A percentile compares a stretch with the other conserved stretches of the same genome.
Conservation (phyloP, 2,329 filamentous ascomycete genomes). For the Paramyrothecium roridum region DNA sequence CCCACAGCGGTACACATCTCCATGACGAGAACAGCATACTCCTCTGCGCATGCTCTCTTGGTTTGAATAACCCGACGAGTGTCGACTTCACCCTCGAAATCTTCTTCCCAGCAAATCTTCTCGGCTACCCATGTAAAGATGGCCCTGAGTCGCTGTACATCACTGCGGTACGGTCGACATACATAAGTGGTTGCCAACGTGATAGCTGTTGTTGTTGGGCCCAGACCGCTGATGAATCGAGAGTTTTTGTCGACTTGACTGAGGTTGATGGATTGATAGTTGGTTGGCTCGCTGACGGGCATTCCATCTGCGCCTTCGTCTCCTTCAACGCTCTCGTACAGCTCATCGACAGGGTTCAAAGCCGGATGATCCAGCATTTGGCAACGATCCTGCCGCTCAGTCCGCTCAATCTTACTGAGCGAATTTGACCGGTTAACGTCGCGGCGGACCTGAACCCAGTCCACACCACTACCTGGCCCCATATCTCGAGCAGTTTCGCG, state of each 20-base stretch:
- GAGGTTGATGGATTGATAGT: conserved; percentile 78
- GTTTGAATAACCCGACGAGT: conserved; percentile 79
- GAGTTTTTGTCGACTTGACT: conserved; percentile 93
- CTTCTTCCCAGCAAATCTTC: conserved; percentile 92
- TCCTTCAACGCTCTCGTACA: conserved; percentile 81
- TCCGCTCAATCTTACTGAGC: conserved; percentile 80
- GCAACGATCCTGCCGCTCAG: conserved; percentile 82
- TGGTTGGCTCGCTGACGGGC: conserved; percentile 75
- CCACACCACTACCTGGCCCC: conserved; percentile 61
- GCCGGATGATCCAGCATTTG: conserved; percentile 92
- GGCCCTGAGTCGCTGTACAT: conserved; percentile 86
- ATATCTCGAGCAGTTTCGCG: conserved; percentile 65
- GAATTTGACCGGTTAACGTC: conserved; percentile 96
- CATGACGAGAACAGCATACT: conserved; percentile 81
- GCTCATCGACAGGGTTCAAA: conserved; percentile 83
- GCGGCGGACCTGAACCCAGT: conserved; percentile 96
- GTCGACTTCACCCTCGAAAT: conserved; percentile 82
- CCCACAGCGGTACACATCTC: conserved; percentile 95
- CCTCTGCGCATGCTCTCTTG: conserved; percentile 80
- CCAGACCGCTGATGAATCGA: conserved; percentile 81
- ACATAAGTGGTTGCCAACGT: conserved; percentile 87
- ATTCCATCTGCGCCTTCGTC: conserved; percentile 85
- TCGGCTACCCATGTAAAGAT: conserved; percentile 99
- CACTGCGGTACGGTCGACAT: conserved; percentile 89
- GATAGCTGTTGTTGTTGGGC: conserved; percentile 75